Percentiles rank a stretch among this genome's conserved stretches.
These are phyloP conservation scores for Clonostachys sp. DNA, from an alignment of 2,329 filamentous ascomycete genomes.

Conservation along the genomic window DNA sequence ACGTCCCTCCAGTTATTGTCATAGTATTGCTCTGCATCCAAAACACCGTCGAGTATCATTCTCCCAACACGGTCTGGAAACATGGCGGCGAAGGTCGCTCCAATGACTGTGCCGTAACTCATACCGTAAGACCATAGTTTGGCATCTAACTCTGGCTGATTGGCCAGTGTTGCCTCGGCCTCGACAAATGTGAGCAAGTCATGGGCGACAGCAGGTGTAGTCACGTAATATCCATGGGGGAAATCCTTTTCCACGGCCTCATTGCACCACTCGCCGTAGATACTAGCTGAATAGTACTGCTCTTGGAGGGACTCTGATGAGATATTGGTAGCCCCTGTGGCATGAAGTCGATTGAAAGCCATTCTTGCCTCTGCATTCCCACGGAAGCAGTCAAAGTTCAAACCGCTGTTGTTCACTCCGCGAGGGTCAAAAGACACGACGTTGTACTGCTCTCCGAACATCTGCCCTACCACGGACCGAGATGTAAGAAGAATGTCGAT, in stretches of 20 bases:
- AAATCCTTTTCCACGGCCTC: constrained; percentile 14
- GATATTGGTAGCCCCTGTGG: constrained; percentile 16
- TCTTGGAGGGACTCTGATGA: constrained; percentile 17
- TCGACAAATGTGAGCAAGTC: constrained; percentile 22
- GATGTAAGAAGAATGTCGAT: constrained; percentile 17
- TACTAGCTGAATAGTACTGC: constrained; percentile 20
- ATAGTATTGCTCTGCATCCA: constrained; percentile 15
- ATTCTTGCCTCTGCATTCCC: constrained; percentile 16
- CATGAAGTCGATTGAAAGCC: constrained; percentile 15
- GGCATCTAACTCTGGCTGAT: constrained; percentile 13
- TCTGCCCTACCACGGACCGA: constrained; percentile 9
- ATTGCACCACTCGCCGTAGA: constrained; percentile 24
- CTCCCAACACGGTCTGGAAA: constrained; percentile 30
- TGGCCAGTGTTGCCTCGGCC: constrained; percentile 15
- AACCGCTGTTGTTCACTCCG: constrained; percentile 26
- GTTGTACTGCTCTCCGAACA: constrained; percentile 33
- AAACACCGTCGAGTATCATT: constrained; percentile 23
- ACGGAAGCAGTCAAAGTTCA: constrained; percentile 18
- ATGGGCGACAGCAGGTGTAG: constrained; percentile 18
- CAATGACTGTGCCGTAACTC: constrained; percentile 22
- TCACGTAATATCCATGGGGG: constrained; percentile 20
- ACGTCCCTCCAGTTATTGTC: constrained; percentile 13
- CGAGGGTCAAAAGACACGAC: constrained; percentile 34
- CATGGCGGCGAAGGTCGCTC: constrained; percentile 25
- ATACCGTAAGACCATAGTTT: constrained; percentile 16